Conservation (phyloP, 2,329 filamentous ascomycete species). For the Fusarium sp. region DNA sequence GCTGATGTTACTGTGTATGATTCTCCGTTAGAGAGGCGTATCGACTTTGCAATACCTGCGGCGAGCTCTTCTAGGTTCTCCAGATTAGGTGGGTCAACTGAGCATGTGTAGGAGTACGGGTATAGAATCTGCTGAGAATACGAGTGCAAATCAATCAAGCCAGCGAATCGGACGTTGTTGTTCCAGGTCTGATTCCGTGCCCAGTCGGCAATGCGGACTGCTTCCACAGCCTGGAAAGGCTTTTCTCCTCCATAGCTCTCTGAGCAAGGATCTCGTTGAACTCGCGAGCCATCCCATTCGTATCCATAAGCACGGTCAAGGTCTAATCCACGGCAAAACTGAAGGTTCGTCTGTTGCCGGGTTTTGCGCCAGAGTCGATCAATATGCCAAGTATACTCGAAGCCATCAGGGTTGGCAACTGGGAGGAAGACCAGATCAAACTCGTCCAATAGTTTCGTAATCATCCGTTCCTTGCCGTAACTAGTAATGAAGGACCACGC, state of each 20-base stretch:
- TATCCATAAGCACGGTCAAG: constrained; percentile 88
- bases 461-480: constrained; percentile 75
- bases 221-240: constrained; percentile 85
- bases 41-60: constrained; percentile 86
- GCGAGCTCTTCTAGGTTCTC: constrained; percentile 94
- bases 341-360: constrained; percentile 80
- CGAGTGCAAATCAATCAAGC: constrained; percentile 88
- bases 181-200: constrained; percentile 79
- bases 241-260: constrained; percentile 86
- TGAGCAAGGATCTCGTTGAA: constrained; percentile 82
- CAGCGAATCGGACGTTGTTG: constrained; percentile 80
- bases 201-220: constrained; percentile 80
- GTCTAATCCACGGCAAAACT: constrained; percentile 88
- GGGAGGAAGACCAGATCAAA: constrained; percentile 92
- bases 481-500: constrained; percentile 87
- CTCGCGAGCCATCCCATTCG: constrained; percentile 77
- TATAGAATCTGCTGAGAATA: constrained; percentile 96
- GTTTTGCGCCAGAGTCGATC: constrained; percentile 97
- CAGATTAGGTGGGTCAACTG: constrained; percentile 78
- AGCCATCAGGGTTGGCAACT: constrained; percentile 91
- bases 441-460: constrained; percentile 80
- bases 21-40: constrained; percentile 80
- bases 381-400: constrained; percentile 90
- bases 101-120: constrained; percentile 89
- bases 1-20: constrained; percentile 81